Conservation (phyloP, 305 asterid species). For the Solanum chacoense region DNA sequence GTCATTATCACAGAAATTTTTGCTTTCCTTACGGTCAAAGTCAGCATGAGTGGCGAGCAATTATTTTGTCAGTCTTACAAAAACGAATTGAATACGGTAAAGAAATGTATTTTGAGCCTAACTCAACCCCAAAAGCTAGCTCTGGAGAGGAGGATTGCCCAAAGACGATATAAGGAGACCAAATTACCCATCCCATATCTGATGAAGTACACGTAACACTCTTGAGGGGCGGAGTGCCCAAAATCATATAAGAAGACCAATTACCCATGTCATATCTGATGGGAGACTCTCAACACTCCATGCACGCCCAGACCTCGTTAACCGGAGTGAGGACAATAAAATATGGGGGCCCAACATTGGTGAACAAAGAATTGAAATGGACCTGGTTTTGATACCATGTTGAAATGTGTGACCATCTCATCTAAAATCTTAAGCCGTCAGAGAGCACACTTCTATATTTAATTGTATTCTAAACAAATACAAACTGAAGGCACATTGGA, state of each 20-base stretch:
- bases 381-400: background rate
- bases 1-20: constrained; percentile 3
- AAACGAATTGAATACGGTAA: background rate
- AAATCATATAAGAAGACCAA: background rate
- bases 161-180: background rate
- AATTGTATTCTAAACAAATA: background rate
- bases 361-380: background rate
- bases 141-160: background rate
- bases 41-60: background rate
- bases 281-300: background rate
- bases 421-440: background rate
- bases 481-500: background rate
- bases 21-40: background rate
- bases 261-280: background rate
- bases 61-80: background rate
- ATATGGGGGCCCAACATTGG: background rate
- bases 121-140: background rate
- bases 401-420: background rate
- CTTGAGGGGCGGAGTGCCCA: background rate
- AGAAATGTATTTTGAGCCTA: background rate
- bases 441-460: background rate
- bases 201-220: background rate
- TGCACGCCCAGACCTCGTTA: background rate
- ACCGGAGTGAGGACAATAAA: background rate
- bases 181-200: background rate